These are phyloP conservation scores for Bruguiera parviflora DNA, from an alignment of 345 rosid genomes.

Conservation along the genomic window DNA sequence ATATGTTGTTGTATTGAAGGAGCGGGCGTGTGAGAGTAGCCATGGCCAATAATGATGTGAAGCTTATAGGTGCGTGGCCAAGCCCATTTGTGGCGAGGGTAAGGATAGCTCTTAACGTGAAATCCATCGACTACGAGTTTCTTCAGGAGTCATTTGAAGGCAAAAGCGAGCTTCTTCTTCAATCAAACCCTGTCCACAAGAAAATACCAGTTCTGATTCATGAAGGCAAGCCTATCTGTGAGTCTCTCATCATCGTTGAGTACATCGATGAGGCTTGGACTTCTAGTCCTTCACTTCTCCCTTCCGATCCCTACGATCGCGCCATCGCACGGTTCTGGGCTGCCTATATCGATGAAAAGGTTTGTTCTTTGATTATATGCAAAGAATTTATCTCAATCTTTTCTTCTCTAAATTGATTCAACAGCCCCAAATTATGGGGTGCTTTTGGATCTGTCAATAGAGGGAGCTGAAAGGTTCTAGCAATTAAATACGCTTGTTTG, in stretches of 20 bases:
- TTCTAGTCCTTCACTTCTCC: conserved; percentile 58
- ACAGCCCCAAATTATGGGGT: too few relatives aligned
- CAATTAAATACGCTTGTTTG: too few relatives aligned
- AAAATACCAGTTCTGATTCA: conserved; percentile 79
- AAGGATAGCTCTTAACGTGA: conserved; percentile 64
- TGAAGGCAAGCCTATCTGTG: conserved; percentile 52
- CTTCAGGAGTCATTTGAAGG: conserved; percentile 43
- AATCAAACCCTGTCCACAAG: conserved; percentile 74
- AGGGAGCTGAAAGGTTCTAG: too few relatives aligned
- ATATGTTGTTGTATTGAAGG: too few relatives aligned
- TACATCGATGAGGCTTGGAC: conserved; percentile 71
- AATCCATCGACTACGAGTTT: conserved; percentile 55
- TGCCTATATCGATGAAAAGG: conserved; percentile 66
- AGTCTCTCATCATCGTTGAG: conserved; percentile 61
- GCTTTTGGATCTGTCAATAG: too few relatives aligned
- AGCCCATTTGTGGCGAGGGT: conserved; percentile 78
- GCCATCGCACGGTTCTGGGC: conserved; percentile 79
- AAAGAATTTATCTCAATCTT: background rate
- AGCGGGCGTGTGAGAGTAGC: background rate
- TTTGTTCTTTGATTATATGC: background rate
- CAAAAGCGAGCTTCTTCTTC: conserved; percentile 63
- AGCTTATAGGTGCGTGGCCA: conserved; percentile 69
- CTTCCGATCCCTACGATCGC: conserved; percentile 60
- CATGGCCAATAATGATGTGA: conserved; percentile 32
- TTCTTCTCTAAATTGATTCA: background rate